phyloP scores from a whole-genome alignment of 2,329 filamentous ascomycete genomes.

The Rhynchosporium secalis region DNA sequence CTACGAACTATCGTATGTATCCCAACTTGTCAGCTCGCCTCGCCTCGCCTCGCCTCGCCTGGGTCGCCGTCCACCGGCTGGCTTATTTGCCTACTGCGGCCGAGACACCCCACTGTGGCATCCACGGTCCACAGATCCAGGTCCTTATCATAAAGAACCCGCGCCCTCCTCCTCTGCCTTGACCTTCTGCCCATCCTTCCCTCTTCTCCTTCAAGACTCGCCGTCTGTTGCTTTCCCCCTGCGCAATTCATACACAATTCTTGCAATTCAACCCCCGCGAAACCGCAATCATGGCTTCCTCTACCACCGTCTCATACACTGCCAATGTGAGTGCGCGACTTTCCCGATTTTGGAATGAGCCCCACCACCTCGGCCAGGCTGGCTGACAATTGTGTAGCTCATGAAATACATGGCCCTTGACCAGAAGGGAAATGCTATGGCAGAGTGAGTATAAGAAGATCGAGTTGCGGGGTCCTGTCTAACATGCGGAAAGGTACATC shows the following conservation, averaged over 20 bases:
- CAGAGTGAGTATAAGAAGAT: conserved; percentile 70
- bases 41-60: no score
- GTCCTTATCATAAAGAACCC: conserved; percentile 7
- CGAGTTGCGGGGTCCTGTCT: conserved; percentile 52
- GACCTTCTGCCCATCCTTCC: background rate
- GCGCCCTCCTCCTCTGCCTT: conserved; percentile 7
- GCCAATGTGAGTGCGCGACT: conserved; percentile 41
- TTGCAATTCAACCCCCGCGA: conserved; percentile 9
- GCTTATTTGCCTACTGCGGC: background rate
- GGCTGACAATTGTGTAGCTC: conserved; percentile 58
- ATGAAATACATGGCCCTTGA: conserved; percentile 89
- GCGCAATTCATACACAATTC: conserved; percentile 3
- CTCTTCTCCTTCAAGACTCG: conserved; percentile 18
- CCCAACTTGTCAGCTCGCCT: no score
- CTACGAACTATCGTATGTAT: no score
- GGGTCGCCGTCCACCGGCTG: no score
- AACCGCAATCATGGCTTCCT: conserved; percentile 37
- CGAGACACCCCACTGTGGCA: conserved; percentile 1
- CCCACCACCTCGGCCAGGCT: conserved; percentile 18
- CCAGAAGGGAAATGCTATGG: conserved; percentile 86
- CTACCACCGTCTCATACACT: conserved; percentile 41
- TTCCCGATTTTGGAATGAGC: conserved; percentile 14
- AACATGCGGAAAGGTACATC: conserved; percentile 60
- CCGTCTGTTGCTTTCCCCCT: conserved; percentile 15
- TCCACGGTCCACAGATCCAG: conserved; percentile 1